Percentiles rank a stretch among this genome's conserved stretches.
These are phyloP conservation scores for Sungouiella blattae DNA, from an alignment of 805 yeast genomes.

Conservation along the genomic window DNA sequence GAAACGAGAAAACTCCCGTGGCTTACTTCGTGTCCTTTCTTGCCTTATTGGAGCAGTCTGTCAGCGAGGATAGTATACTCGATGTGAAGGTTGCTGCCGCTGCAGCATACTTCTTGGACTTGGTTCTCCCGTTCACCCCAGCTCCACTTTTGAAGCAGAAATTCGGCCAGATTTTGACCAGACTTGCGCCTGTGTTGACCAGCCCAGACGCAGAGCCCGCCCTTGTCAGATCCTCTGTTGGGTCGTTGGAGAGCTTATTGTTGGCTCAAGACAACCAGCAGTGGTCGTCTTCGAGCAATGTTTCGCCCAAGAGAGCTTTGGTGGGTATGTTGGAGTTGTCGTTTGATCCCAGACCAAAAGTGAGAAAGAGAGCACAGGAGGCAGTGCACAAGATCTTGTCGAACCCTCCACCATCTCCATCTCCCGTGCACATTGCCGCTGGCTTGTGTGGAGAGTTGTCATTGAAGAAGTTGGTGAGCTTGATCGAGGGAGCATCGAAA, in stretches of 20 bases:
- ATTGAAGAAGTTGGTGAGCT: conserved; percentile 48
- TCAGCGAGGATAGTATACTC: conserved; percentile 44
- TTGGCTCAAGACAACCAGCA: conserved; percentile 74
- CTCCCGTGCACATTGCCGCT: conserved; percentile 77
- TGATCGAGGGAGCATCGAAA: conserved; percentile 34
- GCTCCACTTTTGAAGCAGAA: conserved; percentile 64
- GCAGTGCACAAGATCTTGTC: conserved; percentile 65
- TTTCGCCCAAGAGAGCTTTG: conserved; percentile 80
- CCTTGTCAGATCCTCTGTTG: conserved; percentile 75
- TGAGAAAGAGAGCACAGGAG: conserved; percentile 91
- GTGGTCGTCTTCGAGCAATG: conserved; percentile 60
- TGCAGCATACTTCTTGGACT: conserved; percentile 76
- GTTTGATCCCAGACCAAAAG: conserved; percentile 89
- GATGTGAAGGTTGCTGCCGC: conserved; percentile 69
- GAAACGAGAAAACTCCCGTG: conserved; percentile 60
- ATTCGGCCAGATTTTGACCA: conserved; percentile 73
- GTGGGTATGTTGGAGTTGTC: conserved; percentile 74
- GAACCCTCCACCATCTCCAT: conserved; percentile 73
- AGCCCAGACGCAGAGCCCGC: conserved; percentile 73
- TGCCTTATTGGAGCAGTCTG: conserved; percentile 74
- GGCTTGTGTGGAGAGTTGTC: conserved; percentile 65
- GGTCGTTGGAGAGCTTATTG: conserved; percentile 76
- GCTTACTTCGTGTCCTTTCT: conserved; percentile 84
- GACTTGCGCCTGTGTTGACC: conserved; percentile 77
- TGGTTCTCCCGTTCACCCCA: conserved; percentile 73